phyloP scores from a whole-genome alignment of 768 basidiomycete genomes.

The Auricularia cornea region DNA sequence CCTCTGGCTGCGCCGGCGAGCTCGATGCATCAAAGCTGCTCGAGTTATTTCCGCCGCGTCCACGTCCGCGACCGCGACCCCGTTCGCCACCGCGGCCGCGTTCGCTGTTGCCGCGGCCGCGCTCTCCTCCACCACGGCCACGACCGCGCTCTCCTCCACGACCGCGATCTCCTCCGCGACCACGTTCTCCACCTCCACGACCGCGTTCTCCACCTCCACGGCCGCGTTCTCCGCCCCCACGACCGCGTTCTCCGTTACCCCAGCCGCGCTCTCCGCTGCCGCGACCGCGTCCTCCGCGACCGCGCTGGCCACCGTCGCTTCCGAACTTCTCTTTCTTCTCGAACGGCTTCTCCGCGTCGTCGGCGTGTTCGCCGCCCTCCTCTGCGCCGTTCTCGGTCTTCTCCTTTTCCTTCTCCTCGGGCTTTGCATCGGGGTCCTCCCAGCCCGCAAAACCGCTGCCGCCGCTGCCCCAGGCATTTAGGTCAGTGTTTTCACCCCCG shows the following conservation, averaged over 20 bases:
- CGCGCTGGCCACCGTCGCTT: background rate
- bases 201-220: background rate
- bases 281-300: background rate
- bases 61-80: background rate
- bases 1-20: too few relatives aligned
- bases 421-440: too few relatives aligned
- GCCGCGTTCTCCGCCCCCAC: background rate
- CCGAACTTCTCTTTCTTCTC: background rate
- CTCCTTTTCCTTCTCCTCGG: too few relatives aligned
- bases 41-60: background rate
- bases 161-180: background rate
- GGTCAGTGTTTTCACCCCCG: too few relatives aligned
- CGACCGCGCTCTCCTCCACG: background rate
- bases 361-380: background rate
- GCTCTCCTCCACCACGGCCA: background rate
- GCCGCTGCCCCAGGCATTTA: too few relatives aligned
- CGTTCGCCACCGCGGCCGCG: background rate
- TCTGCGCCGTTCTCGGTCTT: too few relatives aligned
- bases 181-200: background rate
- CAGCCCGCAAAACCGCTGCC: too few relatives aligned
- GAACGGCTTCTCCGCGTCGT: background rate
- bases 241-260: background rate
- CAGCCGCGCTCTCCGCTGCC: too few relatives aligned
- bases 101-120: background rate
- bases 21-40: too few relatives aligned